These are phyloP conservation scores for Cyphellophora attinorum DNA, from an alignment of 2,329 filamentous ascomycete genomes.

Conservation along the genomic window DNA sequence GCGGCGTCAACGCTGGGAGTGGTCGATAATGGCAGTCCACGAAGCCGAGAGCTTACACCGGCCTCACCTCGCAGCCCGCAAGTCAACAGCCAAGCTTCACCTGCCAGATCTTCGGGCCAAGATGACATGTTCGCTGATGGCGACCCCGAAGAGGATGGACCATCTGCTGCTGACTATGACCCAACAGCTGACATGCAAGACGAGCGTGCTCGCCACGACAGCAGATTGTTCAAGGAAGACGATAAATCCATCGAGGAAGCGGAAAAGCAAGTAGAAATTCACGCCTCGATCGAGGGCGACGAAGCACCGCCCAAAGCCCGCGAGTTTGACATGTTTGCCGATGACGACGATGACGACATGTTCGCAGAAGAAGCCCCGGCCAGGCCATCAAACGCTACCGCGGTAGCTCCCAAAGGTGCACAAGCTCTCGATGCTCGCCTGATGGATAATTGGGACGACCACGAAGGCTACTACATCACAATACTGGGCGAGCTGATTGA, in stretches of 20 bases:
- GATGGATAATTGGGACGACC: slow-evolving; percentile 87
- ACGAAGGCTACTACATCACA: slow-evolving; percentile 93
- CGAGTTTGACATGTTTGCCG: slow-evolving; percentile 55
- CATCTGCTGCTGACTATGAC: slow-evolving; percentile 89
- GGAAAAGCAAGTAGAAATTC: slow-evolving; percentile 45
- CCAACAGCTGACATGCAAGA: slow-evolving; percentile 82
- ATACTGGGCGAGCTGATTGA: slow-evolving; percentile 85
- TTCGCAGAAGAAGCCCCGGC: slow-evolving; percentile 69
- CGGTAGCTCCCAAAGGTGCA: slow-evolving; percentile 39
- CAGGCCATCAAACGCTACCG: too few species aligned
- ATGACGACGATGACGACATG: slow-evolving; percentile 64
- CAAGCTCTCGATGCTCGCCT: slow-evolving; percentile 61
- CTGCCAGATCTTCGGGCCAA: slow-evolving; percentile 55
- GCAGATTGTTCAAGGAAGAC: slow-evolving; percentile 50
- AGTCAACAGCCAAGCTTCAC: slow-evolving; percentile 21
- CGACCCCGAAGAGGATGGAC: slow-evolving; percentile 49
- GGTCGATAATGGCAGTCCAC: background rate
- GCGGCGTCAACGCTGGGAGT: background rate
- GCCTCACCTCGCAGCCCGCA: background rate
- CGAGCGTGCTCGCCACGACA: slow-evolving; percentile 62
- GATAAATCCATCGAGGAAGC: slow-evolving; percentile 47
- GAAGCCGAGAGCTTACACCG: background rate
- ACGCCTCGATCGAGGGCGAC: slow-evolving; percentile 18
- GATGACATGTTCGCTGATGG: slow-evolving; percentile 57
- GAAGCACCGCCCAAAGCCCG: slow-evolving; percentile 28